Evolutionary conservation across 2,329 filamentous ascomycete genomes (phyloP).

Genomic region (Dendryphion nanum): DNA sequence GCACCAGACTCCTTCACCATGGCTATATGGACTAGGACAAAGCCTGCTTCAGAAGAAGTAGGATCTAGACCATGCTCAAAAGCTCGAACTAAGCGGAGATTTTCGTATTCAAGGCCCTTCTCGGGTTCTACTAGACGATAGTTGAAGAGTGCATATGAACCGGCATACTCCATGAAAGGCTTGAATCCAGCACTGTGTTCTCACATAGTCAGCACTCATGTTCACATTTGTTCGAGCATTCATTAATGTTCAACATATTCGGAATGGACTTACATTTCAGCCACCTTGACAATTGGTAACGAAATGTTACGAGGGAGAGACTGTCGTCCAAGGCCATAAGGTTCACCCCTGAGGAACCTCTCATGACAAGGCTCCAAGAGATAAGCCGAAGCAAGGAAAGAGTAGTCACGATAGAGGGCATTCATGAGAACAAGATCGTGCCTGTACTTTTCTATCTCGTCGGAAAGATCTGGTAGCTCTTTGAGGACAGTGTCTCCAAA

Average conservation of each 20-base stretch:
- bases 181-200: constrained; percentile 67
- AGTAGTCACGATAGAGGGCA: constrained; percentile 87
- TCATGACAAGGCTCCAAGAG: constrained; percentile 89
- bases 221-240: no score
- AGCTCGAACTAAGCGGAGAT: constrained; percentile 80
- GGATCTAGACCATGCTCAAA: constrained; percentile 90
- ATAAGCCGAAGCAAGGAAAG: constrained; percentile 85
- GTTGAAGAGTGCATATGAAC: constrained; percentile 63
- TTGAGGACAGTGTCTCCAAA: constrained; percentile 72
- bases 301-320: constrained; percentile 71
- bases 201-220: no score
- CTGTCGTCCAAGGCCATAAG: constrained; percentile 75
- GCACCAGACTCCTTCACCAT: constrained; percentile 87
- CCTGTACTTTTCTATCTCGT: constrained; percentile 67
- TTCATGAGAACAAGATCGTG: constrained; percentile 77
- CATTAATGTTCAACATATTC: no score
- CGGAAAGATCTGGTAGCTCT: constrained; percentile 76
- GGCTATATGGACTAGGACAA: constrained; percentile 92
- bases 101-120: constrained; percentile 55
- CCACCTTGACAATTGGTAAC: constrained; percentile 79
- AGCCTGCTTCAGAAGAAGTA: constrained; percentile 85
- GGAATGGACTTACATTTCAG: constrained; percentile 70
- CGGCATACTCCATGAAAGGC: constrained; percentile 85
- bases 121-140: constrained; percentile 59
- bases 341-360: constrained; percentile 63